phyloP scores from a whole-genome alignment of 208 protist genomes.

The Trypanosoma boissoni region DNA sequence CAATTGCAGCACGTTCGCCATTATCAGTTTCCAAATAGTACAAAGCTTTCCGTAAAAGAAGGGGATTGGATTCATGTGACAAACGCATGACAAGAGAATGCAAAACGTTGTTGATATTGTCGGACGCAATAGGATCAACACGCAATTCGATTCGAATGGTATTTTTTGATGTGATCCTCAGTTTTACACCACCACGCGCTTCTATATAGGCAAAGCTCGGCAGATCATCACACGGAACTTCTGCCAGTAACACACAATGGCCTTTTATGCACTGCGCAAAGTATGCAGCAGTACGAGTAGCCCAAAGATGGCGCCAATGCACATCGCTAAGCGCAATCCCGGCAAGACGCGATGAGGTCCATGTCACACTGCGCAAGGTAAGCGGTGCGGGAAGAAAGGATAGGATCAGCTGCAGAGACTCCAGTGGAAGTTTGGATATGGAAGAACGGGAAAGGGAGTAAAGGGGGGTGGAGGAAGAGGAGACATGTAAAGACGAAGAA shows the following conservation, averaged over 20 bases:
- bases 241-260: not conserved
- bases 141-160: too few relatives aligned
- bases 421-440: conserved; percentile 5
- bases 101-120: too few relatives aligned
- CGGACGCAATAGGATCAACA: too few relatives aligned
- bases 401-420: conserved; percentile 14
- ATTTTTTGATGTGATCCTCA: too few relatives aligned
- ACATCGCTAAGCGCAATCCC: conserved; percentile 7
- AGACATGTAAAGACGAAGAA: too few relatives aligned
- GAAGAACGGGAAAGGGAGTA: not conserved
- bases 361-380: not conserved
- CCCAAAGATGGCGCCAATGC: conserved; percentile 22
- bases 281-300: not conserved
- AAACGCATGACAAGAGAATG: not conserved
- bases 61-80: not conserved
- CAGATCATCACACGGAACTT: not conserved
- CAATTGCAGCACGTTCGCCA: conserved; percentile 12
- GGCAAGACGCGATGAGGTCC: conserved; percentile 3
- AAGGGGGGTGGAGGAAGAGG: not conserved
- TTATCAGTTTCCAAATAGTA: conserved; percentile 14
- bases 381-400: conserved; percentile 19
- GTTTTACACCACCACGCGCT: too few relatives aligned
- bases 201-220: too few relatives aligned
- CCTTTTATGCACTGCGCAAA: conserved; percentile 7
- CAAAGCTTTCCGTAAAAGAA: conserved; percentile 12